Base-by-base conservation (phyloP, 2,329 filamentous ascomycete species). In the Pseudogymnoascus sp. region DNA sequence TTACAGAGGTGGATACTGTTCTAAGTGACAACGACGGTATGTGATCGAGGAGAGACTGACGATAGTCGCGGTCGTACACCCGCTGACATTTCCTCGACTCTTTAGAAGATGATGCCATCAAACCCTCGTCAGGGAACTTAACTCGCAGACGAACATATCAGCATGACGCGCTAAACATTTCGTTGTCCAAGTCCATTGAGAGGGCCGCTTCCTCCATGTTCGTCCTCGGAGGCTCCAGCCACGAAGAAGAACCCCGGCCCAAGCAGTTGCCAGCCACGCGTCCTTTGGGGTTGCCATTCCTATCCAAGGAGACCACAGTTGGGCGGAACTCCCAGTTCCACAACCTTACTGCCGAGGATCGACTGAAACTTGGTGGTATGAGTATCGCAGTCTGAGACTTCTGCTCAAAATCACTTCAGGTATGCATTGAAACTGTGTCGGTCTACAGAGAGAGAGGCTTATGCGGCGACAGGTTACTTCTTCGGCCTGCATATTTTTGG, bases 341-440 rank as follows among this genome's bases (percentile, higher is more conserved):
- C 10, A 91, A 93, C 68, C 76, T 99, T 67, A 90, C 89, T 0
- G 89, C 96, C 68, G 91, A 95, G 67, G 92, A 99, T 75, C 85
- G 93, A 68, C 92, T 97, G 72, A 95, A 99, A 74, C 79, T 99
- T 1, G 95, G 95, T 11, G 95, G 95, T 21, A 96, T 99, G 95
- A 99, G 74, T 99, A 99, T 72, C 87, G 95, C 5, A 90, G 93
- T 0, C 75, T 99, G 65, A 96, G 96, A 74, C 91, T 61, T 76
- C 6, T 72, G 74, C 13, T 68, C 72, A 19, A 76, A 76, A 47
- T 74, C 72, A 4, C 68, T n/a, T 53, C 44, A 53, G 21, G 44
- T 31, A 53, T 26, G 44, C 44, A 73, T 24, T 76, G 37, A 16
- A 38, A 38, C 37, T 38, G 37, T n/a, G 14, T 38, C 14, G 16